phyloP scores from a whole-genome alignment of 331 rosid genomes.

The Ulmus americana region DNA sequence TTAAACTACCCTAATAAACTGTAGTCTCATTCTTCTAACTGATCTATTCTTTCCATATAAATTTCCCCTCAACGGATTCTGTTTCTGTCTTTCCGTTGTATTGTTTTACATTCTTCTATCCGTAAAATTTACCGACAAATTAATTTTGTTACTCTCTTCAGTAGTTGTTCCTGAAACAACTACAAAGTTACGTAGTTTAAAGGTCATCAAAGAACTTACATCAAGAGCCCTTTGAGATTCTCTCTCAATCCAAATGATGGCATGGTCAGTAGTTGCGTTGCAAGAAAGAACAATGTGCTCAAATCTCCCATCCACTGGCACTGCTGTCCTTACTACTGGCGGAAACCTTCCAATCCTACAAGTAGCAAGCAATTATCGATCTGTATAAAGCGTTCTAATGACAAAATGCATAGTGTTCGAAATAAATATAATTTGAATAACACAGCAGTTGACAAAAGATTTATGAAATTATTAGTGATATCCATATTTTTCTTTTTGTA shows the following conservation, averaged over 20 bases:
- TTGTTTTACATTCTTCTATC: no score
- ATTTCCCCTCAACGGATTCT: no score
- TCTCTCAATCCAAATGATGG: conserved; percentile 81
- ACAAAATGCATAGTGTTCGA: background rate
- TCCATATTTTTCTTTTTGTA: background rate
- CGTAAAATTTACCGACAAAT: no score
- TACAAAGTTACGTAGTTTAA: background rate
- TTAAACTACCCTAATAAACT: no score
- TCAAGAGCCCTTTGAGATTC: conserved; percentile 71
- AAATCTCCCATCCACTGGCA: conserved; percentile 89
- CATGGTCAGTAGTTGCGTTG: conserved; percentile 73
- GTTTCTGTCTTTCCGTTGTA: no score
- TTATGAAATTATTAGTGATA: background rate
- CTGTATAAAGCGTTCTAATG: background rate
- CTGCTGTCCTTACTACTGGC: conserved; percentile 86
- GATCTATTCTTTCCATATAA: no score
- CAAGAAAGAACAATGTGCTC: conserved; percentile 85
- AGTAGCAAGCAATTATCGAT: background rate
- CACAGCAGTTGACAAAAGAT: background rate
- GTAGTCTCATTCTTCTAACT: no score
- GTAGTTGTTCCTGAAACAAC: no score
- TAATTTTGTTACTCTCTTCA: no score
- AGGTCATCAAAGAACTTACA: conserved; percentile 43
- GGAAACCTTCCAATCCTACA: conserved; percentile 77
- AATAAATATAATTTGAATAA: background rate